phyloP scores from a whole-genome alignment of 2,329 filamentous ascomycete species.

The Parastagonospora avenae region DNA sequence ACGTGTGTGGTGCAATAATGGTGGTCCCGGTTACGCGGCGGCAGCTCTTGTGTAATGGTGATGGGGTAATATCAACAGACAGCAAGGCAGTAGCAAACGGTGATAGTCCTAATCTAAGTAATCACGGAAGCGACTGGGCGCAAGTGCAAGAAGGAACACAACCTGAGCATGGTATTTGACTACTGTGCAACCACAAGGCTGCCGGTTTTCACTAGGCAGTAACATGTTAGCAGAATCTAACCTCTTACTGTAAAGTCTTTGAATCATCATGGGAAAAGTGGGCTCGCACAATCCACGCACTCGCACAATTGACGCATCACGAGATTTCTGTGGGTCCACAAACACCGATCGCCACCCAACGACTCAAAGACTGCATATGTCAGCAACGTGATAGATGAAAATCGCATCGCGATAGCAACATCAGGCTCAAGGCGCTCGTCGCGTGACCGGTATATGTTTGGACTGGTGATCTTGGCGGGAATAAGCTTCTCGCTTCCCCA shows the following conservation, averaged over 20 bases:
- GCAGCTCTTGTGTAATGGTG: conserved; percentile 12
- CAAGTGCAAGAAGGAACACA: conserved; percentile 9
- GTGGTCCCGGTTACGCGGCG: conserved; percentile 7
- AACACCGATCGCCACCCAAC: conserved; percentile 1
- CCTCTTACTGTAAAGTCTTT: conserved; percentile 3
- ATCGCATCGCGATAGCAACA: background rate
- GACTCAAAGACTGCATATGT: background rate
- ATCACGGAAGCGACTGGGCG: conserved; percentile 23
- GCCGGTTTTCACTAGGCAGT: background rate
- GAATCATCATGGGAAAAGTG: background rate
- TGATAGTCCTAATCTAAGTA: conserved; percentile 26
- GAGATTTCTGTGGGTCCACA: conserved; percentile 7
- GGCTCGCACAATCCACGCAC: too few species aligned
- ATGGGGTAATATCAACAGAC: conserved; percentile 14
- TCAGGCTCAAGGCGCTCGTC: background rate
- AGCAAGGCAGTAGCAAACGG: conserved; percentile 23
- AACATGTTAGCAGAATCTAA: background rate
- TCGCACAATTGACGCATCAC: conserved; percentile 17
- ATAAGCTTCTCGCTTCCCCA: conserved; percentile 19
- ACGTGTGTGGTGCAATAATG: conserved; percentile 20
- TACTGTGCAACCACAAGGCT: background rate
- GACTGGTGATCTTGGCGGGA: conserved; percentile 1
- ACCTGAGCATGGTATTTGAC: background rate
- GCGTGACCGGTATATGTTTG: background rate
- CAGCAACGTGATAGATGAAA: background rate